phyloP scores from a whole-genome alignment of 306 rosid species.

The Fagus sylvatica region DNA sequence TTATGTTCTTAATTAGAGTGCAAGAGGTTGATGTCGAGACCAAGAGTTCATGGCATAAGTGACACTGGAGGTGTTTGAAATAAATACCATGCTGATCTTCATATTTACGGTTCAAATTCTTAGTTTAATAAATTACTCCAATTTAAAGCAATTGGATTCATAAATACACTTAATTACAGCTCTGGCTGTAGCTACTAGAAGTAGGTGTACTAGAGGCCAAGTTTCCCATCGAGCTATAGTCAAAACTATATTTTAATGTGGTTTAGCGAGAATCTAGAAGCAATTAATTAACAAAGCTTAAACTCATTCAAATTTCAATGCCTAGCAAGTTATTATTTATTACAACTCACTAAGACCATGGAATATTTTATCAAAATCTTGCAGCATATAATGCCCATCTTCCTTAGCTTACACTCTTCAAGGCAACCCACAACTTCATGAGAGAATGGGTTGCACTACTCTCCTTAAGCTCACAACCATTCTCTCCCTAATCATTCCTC shows the following conservation, averaged over 20 bases:
- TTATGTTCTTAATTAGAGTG: too few relatives aligned
- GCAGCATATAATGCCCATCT: background rate
- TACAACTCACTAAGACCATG: constrained; percentile 41
- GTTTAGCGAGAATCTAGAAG: constrained; percentile 31
- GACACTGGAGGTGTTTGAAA: too few relatives aligned
- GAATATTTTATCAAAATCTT: constrained; percentile 26
- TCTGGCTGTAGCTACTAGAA: too few relatives aligned
- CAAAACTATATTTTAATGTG: background rate
- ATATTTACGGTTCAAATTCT: too few relatives aligned
- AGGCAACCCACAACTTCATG: background rate
- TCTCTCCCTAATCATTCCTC: constrained; percentile 33
- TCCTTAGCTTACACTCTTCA: background rate
- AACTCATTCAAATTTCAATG: background rate
- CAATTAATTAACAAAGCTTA: background rate
- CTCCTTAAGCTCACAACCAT: constrained; percentile 35
- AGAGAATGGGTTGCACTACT: background rate
- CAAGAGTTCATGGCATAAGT: too few relatives aligned
- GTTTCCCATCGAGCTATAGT: background rate
- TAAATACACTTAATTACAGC: too few relatives aligned
- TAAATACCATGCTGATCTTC: too few relatives aligned
- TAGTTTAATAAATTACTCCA: too few relatives aligned
- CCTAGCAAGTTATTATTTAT: constrained; percentile 28
- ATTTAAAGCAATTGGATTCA: too few relatives aligned
- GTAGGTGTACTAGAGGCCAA: too few relatives aligned
- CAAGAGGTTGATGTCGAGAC: too few relatives aligned